phyloP scores from a whole-genome alignment of 192 early-diverging fungal genomes.

The Coemansia sp. region DNA sequence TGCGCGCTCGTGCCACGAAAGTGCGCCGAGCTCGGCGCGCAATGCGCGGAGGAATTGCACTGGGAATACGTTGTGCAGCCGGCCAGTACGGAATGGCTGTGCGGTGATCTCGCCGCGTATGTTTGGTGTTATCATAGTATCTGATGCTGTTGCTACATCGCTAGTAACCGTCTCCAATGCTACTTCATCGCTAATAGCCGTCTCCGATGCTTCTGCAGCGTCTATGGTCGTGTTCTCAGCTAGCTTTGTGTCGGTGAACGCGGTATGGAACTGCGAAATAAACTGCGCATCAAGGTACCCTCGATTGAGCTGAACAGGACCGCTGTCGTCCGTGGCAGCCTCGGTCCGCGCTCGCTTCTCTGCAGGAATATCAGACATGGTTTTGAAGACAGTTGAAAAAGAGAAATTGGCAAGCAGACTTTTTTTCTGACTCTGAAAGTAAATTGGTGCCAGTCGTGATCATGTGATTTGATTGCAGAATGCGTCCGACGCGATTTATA shows the following conservation, averaged over 20 bases:
- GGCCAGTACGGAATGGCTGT: conserved; percentile 34
- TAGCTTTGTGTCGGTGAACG: conserved; percentile 9
- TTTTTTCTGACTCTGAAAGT: too few species aligned
- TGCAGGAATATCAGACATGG: neutral
- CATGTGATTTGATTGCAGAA: neutral
- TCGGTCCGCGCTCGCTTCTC: conserved; percentile 28
- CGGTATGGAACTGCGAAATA: conserved; percentile 8
- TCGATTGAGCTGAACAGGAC: conserved; percentile 9
- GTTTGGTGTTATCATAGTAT: too few species aligned
- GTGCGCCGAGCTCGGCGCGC: conserved; percentile 13
- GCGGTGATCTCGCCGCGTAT: conserved; percentile 22
- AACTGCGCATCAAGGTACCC: conserved; percentile 30
- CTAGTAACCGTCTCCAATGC: too few species aligned
- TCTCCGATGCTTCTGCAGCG: too few species aligned
- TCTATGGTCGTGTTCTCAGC: neutral
- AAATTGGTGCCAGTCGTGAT: neutral
- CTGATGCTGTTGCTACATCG: too few species aligned
- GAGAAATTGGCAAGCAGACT: too few species aligned
- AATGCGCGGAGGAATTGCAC: conserved; percentile 18
- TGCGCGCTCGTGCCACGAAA: conserved; percentile 50
- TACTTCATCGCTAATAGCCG: too few species aligned
- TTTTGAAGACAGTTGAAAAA: neutral
- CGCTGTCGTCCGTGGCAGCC: neutral
- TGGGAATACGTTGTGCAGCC: conserved; percentile 17
- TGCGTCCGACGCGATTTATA: neutral